phyloP scores from a whole-genome alignment of 345 rosid genomes.

The Schrenkiella parvula region DNA sequence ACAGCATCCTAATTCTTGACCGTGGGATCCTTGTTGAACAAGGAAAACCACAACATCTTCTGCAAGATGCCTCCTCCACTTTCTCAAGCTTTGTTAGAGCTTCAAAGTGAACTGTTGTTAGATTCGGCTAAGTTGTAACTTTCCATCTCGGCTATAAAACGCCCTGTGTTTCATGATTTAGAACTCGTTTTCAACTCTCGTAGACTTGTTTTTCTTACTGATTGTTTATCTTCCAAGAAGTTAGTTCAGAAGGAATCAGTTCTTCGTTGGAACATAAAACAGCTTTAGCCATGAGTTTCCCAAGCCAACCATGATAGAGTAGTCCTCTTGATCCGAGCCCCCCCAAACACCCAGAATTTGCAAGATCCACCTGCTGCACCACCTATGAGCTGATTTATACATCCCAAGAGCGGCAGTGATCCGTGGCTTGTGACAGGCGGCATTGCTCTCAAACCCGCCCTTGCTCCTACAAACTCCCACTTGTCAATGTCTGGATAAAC shows the following conservation, averaged over 20 bases:
- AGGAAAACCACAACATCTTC: slow-evolving; percentile 65
- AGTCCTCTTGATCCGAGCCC: slow-evolving; percentile 93
- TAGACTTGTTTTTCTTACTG: slow-evolving; percentile 3
- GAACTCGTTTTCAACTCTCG: neutral
- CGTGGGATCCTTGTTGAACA: slow-evolving; percentile 72
- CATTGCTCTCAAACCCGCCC: slow-evolving; percentile 90
- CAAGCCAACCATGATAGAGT: slow-evolving; percentile 80
- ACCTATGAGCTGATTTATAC: slow-evolving; percentile 51
- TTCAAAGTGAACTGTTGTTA: slow-evolving; percentile 34
- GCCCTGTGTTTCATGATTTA: neutral
- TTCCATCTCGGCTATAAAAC: neutral
- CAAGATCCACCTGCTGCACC: slow-evolving; percentile 24
- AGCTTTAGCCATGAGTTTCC: slow-evolving; percentile 66
- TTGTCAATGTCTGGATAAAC: slow-evolving; percentile 59
- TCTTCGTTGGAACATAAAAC: slow-evolving; percentile 57
- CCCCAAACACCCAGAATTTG: slow-evolving; percentile 75
- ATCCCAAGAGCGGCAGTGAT: slow-evolving; percentile 77
- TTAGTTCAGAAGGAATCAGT: slow-evolving; percentile 56
- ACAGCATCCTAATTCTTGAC: slow-evolving; percentile 63
- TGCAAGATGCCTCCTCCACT: slow-evolving; percentile 49
- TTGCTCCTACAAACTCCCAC: slow-evolving; percentile 67
- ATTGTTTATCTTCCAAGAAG: slow-evolving; percentile 59
- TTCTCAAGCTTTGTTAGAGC: slow-evolving; percentile 76
- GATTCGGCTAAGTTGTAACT: neutral
- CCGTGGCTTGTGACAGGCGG: slow-evolving; percentile 75